Base-by-base conservation (phyloP, 2,329 filamentous ascomycete genomes). In the Iodosphaeria phyllophila region DNA sequence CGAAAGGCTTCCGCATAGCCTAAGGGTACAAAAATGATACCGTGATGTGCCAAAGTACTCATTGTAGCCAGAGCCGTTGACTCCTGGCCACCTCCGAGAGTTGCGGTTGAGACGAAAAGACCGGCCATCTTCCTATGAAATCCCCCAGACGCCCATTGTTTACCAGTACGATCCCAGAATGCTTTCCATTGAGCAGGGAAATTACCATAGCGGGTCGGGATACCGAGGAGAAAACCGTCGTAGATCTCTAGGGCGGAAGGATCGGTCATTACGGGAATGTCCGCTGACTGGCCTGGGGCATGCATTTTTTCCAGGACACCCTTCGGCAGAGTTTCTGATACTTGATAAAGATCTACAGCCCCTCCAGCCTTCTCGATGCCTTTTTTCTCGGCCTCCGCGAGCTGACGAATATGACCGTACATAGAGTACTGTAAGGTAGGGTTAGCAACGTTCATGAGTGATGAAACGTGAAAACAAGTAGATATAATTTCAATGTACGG, bases 171-270 rank as follows among this genome's bases (percentile, higher is more conserved):
- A 61, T 98, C 89, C 78, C 83, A 91, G 64, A 83, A 86, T 20
- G 70, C 46, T 64, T 89, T 93, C 78, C 78, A 93, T 58, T 98
- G 89, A 11, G 75, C 79, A 24, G 86, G 84, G 65, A 92, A 92
- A 70, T 91, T 95, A 42, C 89, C 89, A 58, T 80, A 98, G 38
- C 89, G 71, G 25, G 89, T 98, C 31, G 89, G 89, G 50, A 95
- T 89, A 37, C 89, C 89, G 42, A 95, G 66, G 35, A 98, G 73
- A 60, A 93, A 74, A 37, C 60, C 89, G 44, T 95, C 84, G 58
- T 91, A 95, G 26, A 58, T 35, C 44, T 73, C 67, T 21, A 93
- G 72, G 16, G 50, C 57, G 8, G 44, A 26, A 5, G 69, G 60
- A 43, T 65, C 54, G 11, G 63, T 48, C 24, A 73, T 60, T 38